Conservation (phyloP, 1,284 basidiomycete species). For the Rhizoctonia solani region DNA sequence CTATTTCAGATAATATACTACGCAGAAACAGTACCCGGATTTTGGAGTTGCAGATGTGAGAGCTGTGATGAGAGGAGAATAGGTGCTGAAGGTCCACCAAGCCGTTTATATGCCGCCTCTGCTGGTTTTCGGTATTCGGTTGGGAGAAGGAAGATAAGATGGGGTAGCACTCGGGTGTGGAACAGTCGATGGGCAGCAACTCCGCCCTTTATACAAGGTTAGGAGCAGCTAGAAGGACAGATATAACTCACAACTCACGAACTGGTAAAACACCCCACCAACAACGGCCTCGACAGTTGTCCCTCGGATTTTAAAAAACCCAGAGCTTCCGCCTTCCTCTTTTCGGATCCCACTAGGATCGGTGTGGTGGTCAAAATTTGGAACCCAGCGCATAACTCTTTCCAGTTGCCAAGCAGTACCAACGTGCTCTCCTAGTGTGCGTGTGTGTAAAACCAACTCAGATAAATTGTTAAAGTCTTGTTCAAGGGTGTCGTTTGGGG, state of each 20-base stretch:
- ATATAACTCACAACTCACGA: constrained; percentile 54
- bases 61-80: not conserved
- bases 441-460: constrained; percentile 63
- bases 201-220: constrained; percentile 54
- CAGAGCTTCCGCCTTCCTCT: constrained; percentile 45
- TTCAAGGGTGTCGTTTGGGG: not conserved
- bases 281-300: constrained; percentile 74
- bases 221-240: not conserved
- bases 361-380: not conserved
- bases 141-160: constrained; percentile 44
- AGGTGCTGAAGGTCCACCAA: not conserved
- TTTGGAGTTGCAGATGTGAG: not conserved
- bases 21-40: too few species aligned
- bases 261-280: constrained; percentile 76
- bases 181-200: constrained; percentile 64
- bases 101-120: not conserved
- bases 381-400: constrained; percentile 69
- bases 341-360: not conserved
- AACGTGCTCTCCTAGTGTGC: constrained; percentile 68
- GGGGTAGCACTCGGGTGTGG: constrained; percentile 66
- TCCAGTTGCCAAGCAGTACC: constrained; percentile 73
- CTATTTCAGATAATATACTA: too few species aligned
- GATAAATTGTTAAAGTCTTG: constrained; percentile 55
- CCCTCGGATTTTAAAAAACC: constrained; percentile 76
- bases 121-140: constrained; percentile 7